These are phyloP conservation scores for Globisporangium splendens DNA, from an alignment of 352 stramenopile genomes.

Conservation along the genomic window DNA sequence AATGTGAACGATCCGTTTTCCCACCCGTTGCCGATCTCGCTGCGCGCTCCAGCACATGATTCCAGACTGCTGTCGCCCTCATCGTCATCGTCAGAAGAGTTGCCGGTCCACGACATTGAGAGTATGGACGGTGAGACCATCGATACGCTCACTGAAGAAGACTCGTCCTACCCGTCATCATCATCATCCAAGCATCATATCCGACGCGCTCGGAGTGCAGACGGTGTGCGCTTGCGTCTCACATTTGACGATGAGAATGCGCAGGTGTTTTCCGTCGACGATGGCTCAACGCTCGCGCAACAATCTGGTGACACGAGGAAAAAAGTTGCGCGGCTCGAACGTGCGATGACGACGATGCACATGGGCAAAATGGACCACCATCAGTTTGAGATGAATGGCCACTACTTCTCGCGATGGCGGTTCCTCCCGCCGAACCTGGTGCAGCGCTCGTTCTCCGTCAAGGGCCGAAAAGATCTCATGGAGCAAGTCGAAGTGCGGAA, in stretches of 20 bases:
- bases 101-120: neutral
- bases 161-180: neutral
- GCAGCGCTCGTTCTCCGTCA: constrained; percentile 34
- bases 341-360: constrained; percentile 26
- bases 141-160: neutral
- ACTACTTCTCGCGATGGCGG: constrained; percentile 47
- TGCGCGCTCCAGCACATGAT: constrained; percentile 22
- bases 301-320: constrained; percentile 3
- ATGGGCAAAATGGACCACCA: constrained; percentile 32
- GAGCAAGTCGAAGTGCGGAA: constrained; percentile 59
- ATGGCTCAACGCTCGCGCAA: neutral
- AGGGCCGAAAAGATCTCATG: constrained; percentile 9
- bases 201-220: constrained; percentile 21
- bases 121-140: neutral
- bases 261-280: neutral
- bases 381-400: constrained; percentile 21
- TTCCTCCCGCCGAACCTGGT: constrained; percentile 68
- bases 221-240: constrained; percentile 16
- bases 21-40: constrained; percentile 59
- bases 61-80: neutral
- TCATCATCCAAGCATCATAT: constrained; percentile 7
- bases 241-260: neutral
- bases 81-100: constrained; percentile 8
- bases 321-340: constrained; percentile 15
- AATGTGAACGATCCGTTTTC: constrained; percentile 67